Evolutionary conservation across 345 rosid genomes (phyloP).

Genomic region (Stellera chamaejasme): DNA sequence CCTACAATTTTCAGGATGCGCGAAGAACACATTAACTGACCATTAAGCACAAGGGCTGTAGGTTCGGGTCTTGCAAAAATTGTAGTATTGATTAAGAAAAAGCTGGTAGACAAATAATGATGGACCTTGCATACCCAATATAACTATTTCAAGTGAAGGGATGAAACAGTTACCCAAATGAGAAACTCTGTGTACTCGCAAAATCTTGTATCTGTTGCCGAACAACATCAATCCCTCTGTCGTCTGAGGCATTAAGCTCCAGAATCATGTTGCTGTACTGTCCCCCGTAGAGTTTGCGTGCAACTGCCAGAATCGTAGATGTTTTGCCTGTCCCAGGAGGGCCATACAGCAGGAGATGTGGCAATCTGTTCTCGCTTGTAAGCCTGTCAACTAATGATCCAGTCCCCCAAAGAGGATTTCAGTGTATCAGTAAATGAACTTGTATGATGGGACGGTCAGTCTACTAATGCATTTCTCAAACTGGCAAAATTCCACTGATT

Average conservation of each 20-base stretch:
- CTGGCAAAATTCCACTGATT: too few relatives aligned
- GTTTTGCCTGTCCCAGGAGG: slow-evolving; percentile 99
- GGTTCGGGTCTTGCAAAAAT: too few relatives aligned
- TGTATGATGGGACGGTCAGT: background rate
- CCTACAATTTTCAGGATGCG: too few relatives aligned
- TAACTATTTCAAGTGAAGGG: background rate
- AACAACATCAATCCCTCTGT: slow-evolving; percentile 92
- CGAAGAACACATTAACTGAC: too few relatives aligned
- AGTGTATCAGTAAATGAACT: background rate
- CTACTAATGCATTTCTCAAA: background rate
- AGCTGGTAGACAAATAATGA: background rate
- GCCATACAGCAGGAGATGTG: slow-evolving; percentile 86
- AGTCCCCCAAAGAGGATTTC: background rate
- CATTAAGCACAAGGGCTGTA: too few relatives aligned
- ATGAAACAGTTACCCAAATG: slow-evolving; percentile 42
- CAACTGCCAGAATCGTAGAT: slow-evolving; percentile 96
- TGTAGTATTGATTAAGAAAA: background rate
- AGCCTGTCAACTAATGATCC: slow-evolving; percentile 69
- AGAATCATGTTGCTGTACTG: slow-evolving; percentile 88
- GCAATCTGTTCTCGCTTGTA: slow-evolving; percentile 88
- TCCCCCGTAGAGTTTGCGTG: slow-evolving; percentile 85
- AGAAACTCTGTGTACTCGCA: slow-evolving; percentile 97
- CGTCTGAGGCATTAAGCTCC: slow-evolving; percentile 95
- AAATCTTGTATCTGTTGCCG: slow-evolving; percentile 95
- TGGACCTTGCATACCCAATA: too few relatives aligned